phyloP scores from a whole-genome alignment of 2,329 filamentous ascomycete species.

The Lasiodiplodia theobromae region DNA sequence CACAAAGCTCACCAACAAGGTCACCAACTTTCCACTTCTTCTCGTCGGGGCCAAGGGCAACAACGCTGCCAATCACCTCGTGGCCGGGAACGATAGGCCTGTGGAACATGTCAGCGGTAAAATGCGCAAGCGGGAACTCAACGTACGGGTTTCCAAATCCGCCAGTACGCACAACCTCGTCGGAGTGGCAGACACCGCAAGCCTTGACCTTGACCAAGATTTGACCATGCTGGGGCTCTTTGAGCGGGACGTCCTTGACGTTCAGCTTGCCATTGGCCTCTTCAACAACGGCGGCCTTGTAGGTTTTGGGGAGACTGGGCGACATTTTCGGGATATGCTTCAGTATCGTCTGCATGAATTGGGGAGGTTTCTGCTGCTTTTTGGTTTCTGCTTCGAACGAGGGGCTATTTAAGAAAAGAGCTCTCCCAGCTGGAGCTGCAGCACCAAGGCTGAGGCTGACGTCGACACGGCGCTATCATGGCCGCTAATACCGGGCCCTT shows the following conservation, averaged over 20 bases:
- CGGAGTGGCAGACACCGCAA: conserved; percentile 75
- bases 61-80: conserved; percentile 73
- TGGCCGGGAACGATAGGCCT: conserved; percentile 71
- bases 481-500: background rate
- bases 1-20: conserved; percentile 59
- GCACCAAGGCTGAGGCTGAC: background rate
- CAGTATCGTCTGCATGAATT: background rate
- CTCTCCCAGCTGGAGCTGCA: background rate
- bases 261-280: conserved; percentile 59
- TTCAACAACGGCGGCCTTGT: conserved; percentile 70
- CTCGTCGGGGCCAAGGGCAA: conserved; percentile 64
- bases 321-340: conserved; percentile 33
- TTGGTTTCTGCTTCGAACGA: no score
- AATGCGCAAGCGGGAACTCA: background rate
- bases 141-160: conserved; percentile 58
- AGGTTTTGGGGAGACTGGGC: conserved; percentile 64
- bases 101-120: background rate
- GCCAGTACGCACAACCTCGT: conserved; percentile 43
- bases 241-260: conserved; percentile 67
- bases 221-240: conserved; percentile 62
- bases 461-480: conserved; percentile 4
- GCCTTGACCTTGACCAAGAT: conserved; percentile 75
- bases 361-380: background rate
- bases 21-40: conserved; percentile 69
- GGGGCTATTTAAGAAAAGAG: background rate